Base-by-base conservation (phyloP, 176 grass and related monocot species). In the Oryza longistaminata region DNA sequence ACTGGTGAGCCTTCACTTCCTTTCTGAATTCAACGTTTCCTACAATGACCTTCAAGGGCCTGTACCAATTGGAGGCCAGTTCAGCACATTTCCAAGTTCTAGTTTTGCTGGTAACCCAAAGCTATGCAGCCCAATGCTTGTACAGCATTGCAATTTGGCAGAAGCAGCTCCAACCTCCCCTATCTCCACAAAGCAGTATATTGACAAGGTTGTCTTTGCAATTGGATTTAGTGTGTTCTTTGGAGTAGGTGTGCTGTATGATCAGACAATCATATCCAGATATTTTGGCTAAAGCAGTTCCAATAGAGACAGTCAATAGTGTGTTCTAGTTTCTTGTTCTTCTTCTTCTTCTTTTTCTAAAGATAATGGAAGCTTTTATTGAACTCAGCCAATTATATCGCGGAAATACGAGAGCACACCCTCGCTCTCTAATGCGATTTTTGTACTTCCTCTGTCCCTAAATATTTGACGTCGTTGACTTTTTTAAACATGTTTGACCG, bases 21-120 rank as follows among this genome's bases (percentile, higher is more conserved):
- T 55, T 7, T 55, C 52, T 55, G 1, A 55, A 55, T 55, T 55
- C 52, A 55, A 19, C 5, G 8, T 81, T 17, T 77, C 88, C 9
- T 19, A 76, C 50, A 90, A 90, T 1, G 25, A 86, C n/a, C 25
- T 86, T 10, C 26, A 90, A 68, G 88, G 88, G 11, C 64, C 78
- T 11, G n/a, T 91, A 35, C 85, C 74, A 78, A 83, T 0, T 7
- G 40, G 10, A 0, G 85, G 67, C 4, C 89, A 91, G 81, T 44
- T 91, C 4, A 73, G 82, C 61, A 91, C 85, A 8, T 88, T 88
- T 64, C 69, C 52, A 34, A 50, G 11, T 42, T 82, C 78, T 25
- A 87, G 83, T 22, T 90, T 87, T 37, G 37, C 29, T 61, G 68
- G 89, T 4, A 84, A 91, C 81, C 69, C 81, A 46, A 88, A 70